Conservation (phyloP, 2,329 filamentous ascomycete species). For the Hypoxylon rubiginosum region DNA sequence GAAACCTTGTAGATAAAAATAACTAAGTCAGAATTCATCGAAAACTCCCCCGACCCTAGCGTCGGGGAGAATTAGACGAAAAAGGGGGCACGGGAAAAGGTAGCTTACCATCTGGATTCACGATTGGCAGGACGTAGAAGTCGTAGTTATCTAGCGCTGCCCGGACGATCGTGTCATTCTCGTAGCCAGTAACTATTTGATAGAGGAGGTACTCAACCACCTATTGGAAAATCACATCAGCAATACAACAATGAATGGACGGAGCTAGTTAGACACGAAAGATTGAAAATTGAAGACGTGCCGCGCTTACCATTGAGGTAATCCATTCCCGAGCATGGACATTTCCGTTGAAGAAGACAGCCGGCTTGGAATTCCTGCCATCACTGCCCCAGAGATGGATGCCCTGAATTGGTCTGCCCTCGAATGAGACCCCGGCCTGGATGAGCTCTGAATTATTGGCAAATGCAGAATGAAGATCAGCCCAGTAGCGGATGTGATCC, state of each 20-base stretch:
- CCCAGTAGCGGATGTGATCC: constrained; percentile 65
- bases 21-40: background rate
- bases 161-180: constrained; percentile 54
- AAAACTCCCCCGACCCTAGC: background rate
- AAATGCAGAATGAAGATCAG: constrained; percentile 60
- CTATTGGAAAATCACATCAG: constrained; percentile 28
- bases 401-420: constrained; percentile 70
- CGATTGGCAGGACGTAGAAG: constrained; percentile 69
- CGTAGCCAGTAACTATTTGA: constrained; percentile 61
- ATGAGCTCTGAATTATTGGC: constrained; percentile 63
- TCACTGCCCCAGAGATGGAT: constrained; percentile 66
- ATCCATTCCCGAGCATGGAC: constrained; percentile 70
- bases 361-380: constrained; percentile 61
- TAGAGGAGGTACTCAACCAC: constrained; percentile 64
- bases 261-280: background rate
- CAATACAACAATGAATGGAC: constrained; percentile 11
- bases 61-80: too few relatives aligned
- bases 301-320: constrained; percentile 67
- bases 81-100: too few relatives aligned
- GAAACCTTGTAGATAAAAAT: constrained; percentile 59
- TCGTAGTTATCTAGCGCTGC: constrained; percentile 68
- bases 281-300: background rate
- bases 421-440: constrained; percentile 59
- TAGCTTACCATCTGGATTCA: constrained; percentile 64
- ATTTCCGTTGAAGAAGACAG: constrained; percentile 65